Conservation (phyloP, 345 rosid genomes). For the Theobroma cacao region DNA sequence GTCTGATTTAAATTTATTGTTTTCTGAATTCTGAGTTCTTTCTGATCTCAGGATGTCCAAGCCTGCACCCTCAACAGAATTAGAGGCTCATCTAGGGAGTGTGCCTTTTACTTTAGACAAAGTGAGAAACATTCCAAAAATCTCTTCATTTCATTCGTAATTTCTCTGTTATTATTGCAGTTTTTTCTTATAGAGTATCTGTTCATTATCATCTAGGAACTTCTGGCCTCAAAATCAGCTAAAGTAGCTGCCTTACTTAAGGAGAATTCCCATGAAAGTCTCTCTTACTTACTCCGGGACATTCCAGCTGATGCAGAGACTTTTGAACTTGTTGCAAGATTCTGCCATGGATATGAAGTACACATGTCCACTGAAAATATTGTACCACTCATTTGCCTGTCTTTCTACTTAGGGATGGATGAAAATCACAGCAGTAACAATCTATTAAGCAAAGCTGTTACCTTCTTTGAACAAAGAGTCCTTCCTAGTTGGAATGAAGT, state of each 20-base stretch:
- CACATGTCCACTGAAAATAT: constrained; percentile 53
- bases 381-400: constrained; percentile 56
- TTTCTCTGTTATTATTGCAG: neutral
- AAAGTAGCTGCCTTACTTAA: constrained; percentile 50
- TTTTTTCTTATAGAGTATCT: neutral
- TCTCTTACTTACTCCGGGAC: constrained; percentile 37
- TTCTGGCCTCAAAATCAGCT: constrained; percentile 61
- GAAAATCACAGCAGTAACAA: constrained; percentile 60
- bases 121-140: constrained; percentile 34
- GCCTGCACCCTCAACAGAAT: constrained; percentile 29
- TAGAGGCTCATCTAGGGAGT: constrained; percentile 34
- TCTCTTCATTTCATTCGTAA: neutral
- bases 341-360: constrained; percentile 59
- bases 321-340: constrained; percentile 60
- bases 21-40: neutral
- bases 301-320: constrained; percentile 53
- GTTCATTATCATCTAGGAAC: constrained; percentile 36
- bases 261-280: constrained; percentile 28
- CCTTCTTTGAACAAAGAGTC: constrained; percentile 49
- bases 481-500: constrained; percentile 79
- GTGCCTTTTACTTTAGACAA: constrained; percentile 38
- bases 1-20: neutral
- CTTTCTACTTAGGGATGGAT: constrained; percentile 61
- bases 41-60: constrained; percentile 35
- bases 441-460: constrained; percentile 42